Evolutionary conservation across 164 flowering plant genomes (phyloP).

Genomic region (Houttuynia cordata): DNA sequence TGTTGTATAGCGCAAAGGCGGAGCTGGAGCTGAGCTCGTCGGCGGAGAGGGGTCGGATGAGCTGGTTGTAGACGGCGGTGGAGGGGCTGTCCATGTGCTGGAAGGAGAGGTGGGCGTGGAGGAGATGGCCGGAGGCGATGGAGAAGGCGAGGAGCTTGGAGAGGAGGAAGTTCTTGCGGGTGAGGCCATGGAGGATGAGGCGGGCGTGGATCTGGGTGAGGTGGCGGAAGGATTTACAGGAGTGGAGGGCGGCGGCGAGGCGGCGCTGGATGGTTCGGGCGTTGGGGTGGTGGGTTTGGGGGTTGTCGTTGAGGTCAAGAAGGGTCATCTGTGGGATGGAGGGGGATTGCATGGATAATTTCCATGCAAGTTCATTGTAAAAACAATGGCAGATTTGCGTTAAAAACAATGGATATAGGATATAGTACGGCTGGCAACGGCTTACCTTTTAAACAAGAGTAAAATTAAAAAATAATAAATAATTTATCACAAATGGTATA

Average conservation of each 20-base stretch:
- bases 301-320: neutral
- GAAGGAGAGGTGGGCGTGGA: conserved; percentile 24
- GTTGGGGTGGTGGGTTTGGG: neutral
- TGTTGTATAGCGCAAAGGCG: conserved; percentile 21
- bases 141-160: conserved; percentile 32
- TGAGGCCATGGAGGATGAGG: conserved; percentile 31
- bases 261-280: conserved; percentile 29
- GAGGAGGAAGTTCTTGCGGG: conserved; percentile 42
- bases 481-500: too few relatives aligned
- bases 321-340: too few relatives aligned
- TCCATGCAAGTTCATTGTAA: too few relatives aligned
- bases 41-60: conserved; percentile 35
- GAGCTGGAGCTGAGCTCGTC: neutral
- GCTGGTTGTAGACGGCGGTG: conserved; percentile 45
- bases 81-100: conserved; percentile 24
- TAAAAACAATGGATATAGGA: too few relatives aligned
- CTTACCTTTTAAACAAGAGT: too few relatives aligned
- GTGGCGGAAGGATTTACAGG: conserved; percentile 16
- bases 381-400: too few relatives aligned
- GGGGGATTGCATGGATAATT: too few relatives aligned
- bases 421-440: too few relatives aligned
- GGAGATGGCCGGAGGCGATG: conserved; percentile 19
- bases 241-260: conserved; percentile 22
- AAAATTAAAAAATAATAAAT: too few relatives aligned
- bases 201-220: conserved; percentile 39